Conservation (phyloP, 768 basidiomycete genomes). For the Phlebiopsis flavidoalba region DNA sequence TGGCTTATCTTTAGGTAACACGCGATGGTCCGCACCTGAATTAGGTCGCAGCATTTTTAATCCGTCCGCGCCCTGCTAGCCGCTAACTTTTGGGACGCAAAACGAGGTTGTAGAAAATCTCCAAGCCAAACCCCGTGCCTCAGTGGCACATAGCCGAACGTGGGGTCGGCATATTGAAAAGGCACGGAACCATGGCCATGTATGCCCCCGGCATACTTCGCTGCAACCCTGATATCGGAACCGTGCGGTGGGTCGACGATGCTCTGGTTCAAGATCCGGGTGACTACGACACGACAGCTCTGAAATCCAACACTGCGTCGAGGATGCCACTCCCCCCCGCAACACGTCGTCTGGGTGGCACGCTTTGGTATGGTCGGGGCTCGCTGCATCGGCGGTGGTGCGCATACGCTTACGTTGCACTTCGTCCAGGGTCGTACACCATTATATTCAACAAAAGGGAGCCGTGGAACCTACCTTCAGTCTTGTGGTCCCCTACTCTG, state of each 20-base stretch:
- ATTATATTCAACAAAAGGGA: conserved; percentile 7
- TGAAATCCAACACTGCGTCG: neutral
- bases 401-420: neutral
- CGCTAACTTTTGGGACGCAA: neutral
- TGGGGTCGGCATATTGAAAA: neutral
- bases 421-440: neutral
- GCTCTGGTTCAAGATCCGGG: neutral
- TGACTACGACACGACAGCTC: too few relatives aligned
- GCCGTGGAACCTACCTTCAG: neutral
- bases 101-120: neutral
- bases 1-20: neutral
- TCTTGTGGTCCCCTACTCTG: neutral
- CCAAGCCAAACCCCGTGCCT: neutral
- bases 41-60: neutral
- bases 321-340: neutral
- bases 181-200: neutral
- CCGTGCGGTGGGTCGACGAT: neutral
- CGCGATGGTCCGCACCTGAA: neutral
- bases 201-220: neutral
- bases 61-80: neutral
- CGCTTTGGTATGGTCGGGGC: neutral
- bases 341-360: neutral
- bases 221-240: neutral
- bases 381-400: neutral
- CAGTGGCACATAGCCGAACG: neutral